Evolutionary conservation across 441 rosid genomes (phyloP), one percentile per base, ranked within the genome.

Genomic region (Populus hybrid): DNA sequence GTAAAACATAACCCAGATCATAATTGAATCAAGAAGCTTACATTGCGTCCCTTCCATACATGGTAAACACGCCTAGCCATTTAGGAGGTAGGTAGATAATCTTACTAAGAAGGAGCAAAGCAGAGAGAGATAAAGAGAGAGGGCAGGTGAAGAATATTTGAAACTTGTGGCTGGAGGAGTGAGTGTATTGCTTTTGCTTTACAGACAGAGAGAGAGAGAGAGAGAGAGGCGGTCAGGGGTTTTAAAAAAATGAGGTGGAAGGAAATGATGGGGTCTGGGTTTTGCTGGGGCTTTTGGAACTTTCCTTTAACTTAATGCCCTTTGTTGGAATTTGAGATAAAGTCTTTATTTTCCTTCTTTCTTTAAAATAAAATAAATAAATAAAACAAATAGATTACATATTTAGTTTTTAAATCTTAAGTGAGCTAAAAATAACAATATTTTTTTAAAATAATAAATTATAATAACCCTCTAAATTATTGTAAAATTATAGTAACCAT

Each of bases 1-100:
- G 20, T 67, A 10, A 73, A 26, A 8, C 57, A 69, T 10, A 79
- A 74, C 80, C 82, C 75, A 75, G 54, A 63, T 79, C 66, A 50
- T 21, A 46, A 38, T 54, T 79, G 63, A 42, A 34, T 32, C 35
- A 70, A 34, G 26, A 65, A 20, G 73, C 92, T 80, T 84, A 93
- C 99, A 86, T 95, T 95, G 73, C 87, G 90, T 35, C 94, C 99
- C 82, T 90, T 91, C 99, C 99, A 93, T 75, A 79, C 92, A 86
- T 93, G 90, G 67, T 86, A 88, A 20, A 95, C 94, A 80, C 93
- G 95, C 85, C 78, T 89, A 35, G 91, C 96, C 98, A 93, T 95
- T 66, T 74, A 59, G 38, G 50, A 40, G 50, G 50, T 40, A 40
- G 50, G 50, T 40, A 75, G 82, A 34, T 73, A 82, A 64, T 68